A percentile compares a stretch with the other conserved stretches of the same genome.
phyloP scores from a whole-genome alignment of 306 rosid species.

The Carpinus fangiana region DNA sequence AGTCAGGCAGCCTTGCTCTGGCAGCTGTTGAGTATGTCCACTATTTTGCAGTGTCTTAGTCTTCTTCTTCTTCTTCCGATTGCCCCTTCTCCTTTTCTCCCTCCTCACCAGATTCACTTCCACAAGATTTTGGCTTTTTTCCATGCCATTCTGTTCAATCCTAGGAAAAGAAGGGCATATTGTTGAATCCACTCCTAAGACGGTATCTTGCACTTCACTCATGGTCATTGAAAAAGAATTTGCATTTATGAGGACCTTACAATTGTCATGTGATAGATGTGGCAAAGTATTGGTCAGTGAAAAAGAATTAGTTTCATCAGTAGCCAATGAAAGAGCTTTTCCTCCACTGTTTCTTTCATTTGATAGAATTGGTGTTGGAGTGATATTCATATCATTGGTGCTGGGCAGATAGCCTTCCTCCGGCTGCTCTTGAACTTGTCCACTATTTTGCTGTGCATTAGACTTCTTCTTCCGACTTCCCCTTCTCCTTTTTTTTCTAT shows the following conservation, averaged over 20 bases:
- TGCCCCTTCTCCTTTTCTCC: conserved; percentile 26
- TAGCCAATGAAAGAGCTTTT: conserved; percentile 14
- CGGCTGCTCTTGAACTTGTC: conserved; percentile 22
- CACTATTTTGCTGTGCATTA: conserved; percentile 11
- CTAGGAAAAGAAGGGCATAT: conserved; percentile 16
- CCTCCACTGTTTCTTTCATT: conserved; percentile 16
- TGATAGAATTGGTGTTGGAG: conserved; percentile 22
- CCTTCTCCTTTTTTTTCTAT: conserved; percentile 23
- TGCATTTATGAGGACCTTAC: not conserved
- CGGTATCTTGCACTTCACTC: conserved; percentile 27
- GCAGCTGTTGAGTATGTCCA: conserved; percentile 21
- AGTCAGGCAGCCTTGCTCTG: conserved; percentile 22
- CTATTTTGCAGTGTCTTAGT: conserved; percentile 11
- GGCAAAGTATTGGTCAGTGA: not conserved
- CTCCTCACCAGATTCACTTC: conserved; percentile 17
- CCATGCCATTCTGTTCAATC: conserved; percentile 17
- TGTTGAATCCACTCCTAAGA: conserved; percentile 13
- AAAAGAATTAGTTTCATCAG: conserved; percentile 1
- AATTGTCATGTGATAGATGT: conserved; percentile 8
- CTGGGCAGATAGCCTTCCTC: conserved; percentile 23
- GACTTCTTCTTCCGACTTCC: conserved; percentile 29
- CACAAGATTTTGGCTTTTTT: conserved; percentile 8
- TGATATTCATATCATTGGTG: conserved; percentile 15
- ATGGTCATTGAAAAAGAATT: conserved; percentile 22
- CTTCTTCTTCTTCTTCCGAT: conserved; percentile 26